Conservation (phyloP, 23 red algal genomes). For the Gracilaria domingensis region DNA sequence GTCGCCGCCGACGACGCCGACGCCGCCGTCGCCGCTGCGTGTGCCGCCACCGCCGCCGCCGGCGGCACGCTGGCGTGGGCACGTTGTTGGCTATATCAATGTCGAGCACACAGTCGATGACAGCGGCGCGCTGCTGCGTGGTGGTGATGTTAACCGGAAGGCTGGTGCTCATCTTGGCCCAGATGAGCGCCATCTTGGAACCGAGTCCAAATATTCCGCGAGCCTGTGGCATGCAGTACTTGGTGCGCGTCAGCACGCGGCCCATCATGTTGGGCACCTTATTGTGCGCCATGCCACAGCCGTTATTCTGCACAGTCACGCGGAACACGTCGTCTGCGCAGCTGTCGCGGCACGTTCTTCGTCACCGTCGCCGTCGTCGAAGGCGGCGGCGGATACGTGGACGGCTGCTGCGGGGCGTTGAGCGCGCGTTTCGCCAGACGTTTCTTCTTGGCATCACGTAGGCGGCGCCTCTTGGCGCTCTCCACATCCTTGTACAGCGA, state of each 20-base stretch:
- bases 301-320: conserved; percentile 85
- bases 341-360: neutral
- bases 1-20: neutral
- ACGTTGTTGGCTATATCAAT: conserved; percentile 89
- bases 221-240: conserved; percentile 87
- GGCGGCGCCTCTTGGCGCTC: conserved; percentile 59
- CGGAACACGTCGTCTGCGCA: conserved; percentile 61
- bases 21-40: neutral
- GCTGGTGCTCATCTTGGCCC: no score
- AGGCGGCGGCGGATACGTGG: no score
- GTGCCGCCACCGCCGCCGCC: neutral
- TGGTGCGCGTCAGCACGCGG: conserved; percentile 85
- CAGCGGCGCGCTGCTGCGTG: neutral
- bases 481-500: conserved; percentile 79
- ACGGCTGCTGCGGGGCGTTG: no score
- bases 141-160: conserved; percentile 78
- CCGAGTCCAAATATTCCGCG: conserved; percentile 94
- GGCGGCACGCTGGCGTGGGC: conserved; percentile 15
- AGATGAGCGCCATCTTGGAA: conserved; percentile 98
- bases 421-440: conserved; percentile 20
- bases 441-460: conserved; percentile 42
- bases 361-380: no score
- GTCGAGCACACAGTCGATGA: conserved; percentile 81
- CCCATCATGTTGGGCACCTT: conserved; percentile 91
- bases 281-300: conserved; percentile 86